Evolutionary conservation across 148 eudicot genomes (phyloP), one percentile per base, ranked within the genome.

Genomic region (Heliosperma pusillum): DNA sequence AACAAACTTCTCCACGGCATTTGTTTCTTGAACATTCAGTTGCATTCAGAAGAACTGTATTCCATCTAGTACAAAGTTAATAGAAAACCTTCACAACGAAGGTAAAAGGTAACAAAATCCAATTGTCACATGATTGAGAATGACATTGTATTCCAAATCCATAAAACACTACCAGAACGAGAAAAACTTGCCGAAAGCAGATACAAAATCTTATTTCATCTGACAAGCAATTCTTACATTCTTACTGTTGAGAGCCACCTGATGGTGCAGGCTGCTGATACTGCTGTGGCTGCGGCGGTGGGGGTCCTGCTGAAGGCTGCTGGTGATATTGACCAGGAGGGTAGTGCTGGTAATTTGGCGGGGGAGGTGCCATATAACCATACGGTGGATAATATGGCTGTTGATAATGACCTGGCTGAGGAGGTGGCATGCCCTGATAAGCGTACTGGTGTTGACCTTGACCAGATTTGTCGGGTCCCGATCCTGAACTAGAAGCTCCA

Each of bases 371-470:
- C 88, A 86, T 85, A 78, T 94, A 89, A 50, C 90, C 93, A 80
- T 88, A 87, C 0, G 86, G 92, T 4, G 91, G 90, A 81, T 90
- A 92, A 82, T 75, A 87, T 8, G 86, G 91, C 50, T 83, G 96
- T 60, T 88, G 88, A 78, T 82, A 90, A 52, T 88, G 96, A 33
- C 87, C 93, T 26, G 83, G 86, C 0, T 87, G 84, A 8, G 90
- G 84, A 8, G 90, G 93, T 5, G 88, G 86, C 88, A 85, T 77
- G 19, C 82, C 79, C 29, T 85, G 92, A 64, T 84, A 83, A n/a
- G 76, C 76, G 74, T 87, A 87, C 58, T 78, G 83, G 40, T 81
- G 91, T 29, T 61, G 83, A 66, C 77, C 79, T 33, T 78, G 89
- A 27, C 84, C 89, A 20, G 76, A 58, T 79, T 74, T 86, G 29